phyloP scores from a whole-genome alignment of 371 early-diverging fungal species.

The Capillidium rhysosporum region DNA sequence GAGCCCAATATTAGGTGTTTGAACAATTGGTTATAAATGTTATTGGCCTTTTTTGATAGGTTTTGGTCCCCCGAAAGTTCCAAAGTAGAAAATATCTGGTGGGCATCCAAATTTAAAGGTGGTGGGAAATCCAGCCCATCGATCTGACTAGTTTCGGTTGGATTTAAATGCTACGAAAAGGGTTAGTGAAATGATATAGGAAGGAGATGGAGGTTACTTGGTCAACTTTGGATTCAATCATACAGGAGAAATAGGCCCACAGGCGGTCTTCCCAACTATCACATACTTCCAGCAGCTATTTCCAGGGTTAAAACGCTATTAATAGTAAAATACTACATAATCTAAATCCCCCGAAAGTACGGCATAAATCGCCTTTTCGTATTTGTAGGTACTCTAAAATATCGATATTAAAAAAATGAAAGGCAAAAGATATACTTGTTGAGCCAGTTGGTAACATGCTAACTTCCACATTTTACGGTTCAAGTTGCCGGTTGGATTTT shows the following conservation, averaged over 20 bases:
- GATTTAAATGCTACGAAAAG: background rate
- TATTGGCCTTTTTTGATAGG: background rate
- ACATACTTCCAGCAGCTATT: slow-evolving; percentile 7
- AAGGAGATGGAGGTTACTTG: slow-evolving; percentile 1
- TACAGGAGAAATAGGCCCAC: slow-evolving; percentile 9
- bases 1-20: too few relatives aligned
- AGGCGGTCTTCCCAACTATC: slow-evolving; percentile 10
- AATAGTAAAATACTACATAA: slow-evolving; percentile 6
- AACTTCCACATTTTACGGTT: slow-evolving; percentile 7
- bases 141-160: background rate
- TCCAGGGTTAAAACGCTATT: background rate
- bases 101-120: background rate
- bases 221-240: slow-evolving; percentile 7
- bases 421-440: slow-evolving; percentile 3
- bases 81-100: background rate
- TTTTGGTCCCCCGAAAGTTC: background rate
- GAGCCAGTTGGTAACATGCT: slow-evolving; percentile 5
- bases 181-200: background rate
- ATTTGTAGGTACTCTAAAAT: slow-evolving; percentile 5
- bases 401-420: background rate
- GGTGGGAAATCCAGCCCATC: background rate
- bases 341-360: slow-evolving; percentile 8
- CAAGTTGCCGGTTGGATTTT: slow-evolving; percentile 1
- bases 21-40: too few relatives aligned
- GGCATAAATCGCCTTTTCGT: slow-evolving; percentile 8